These are phyloP conservation scores for Recurvomyces mirabilis DNA, from an alignment of 495 filamentous ascomycete genomes.

Conservation along the genomic window DNA sequence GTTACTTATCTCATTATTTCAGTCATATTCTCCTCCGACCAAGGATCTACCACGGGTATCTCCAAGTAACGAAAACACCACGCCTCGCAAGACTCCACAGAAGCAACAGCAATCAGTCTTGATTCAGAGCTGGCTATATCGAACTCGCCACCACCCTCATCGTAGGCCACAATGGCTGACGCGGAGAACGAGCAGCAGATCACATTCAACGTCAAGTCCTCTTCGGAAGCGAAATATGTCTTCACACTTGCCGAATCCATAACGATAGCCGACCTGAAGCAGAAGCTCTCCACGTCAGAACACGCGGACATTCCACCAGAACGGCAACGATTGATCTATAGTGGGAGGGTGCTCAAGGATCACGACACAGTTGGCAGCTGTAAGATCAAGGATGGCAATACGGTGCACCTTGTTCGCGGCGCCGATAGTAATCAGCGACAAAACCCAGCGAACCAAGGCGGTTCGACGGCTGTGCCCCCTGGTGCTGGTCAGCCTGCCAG, in stretches of 20 bases:
- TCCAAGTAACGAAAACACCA: no score
- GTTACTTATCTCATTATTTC: no score
- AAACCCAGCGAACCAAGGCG: slow-evolving; percentile 42
- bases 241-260: slow-evolving; percentile 69
- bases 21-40: no score
- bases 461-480: slow-evolving; percentile 39
- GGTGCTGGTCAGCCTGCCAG: slow-evolving; percentile 42
- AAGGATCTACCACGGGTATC: no score
- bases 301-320: slow-evolving; percentile 77
- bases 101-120: no score
- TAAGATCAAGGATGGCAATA: slow-evolving; percentile 94
- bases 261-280: slow-evolving; percentile 76
- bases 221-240: slow-evolving; percentile 70
- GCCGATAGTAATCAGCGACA: slow-evolving; percentile 78
- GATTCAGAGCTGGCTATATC: no score
- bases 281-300: slow-evolving; percentile 65
- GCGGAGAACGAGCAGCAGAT: slow-evolving; percentile 46
- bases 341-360: slow-evolving; percentile 91
- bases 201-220: slow-evolving; percentile 91
- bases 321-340: slow-evolving; percentile 91
- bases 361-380: slow-evolving; percentile 70
- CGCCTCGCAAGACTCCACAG: no score
- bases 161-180: slow-evolving; percentile 18
- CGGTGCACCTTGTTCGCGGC: slow-evolving; percentile 90
- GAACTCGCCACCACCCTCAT: neutral